phyloP scores from a whole-genome alignment of 1,284 basidiomycete species.

The Apiotrichum laibachii region DNA sequence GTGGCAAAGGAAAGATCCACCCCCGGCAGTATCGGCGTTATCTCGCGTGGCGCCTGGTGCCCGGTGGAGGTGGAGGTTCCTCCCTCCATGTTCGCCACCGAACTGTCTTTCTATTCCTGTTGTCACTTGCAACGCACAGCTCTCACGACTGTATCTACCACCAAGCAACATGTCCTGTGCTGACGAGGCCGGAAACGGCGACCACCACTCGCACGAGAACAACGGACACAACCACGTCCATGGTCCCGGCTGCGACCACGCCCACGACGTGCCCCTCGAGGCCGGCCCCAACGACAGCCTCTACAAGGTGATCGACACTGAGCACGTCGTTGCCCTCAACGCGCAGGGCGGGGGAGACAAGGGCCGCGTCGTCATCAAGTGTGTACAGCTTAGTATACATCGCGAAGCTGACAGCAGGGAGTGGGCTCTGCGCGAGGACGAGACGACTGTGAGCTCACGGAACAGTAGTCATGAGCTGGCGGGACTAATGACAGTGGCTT shows the following conservation, averaged over 20 bases:
- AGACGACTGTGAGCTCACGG: constrained; percentile 38
- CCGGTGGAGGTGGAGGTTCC: constrained; percentile 5
- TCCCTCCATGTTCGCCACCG: neutral
- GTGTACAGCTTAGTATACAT: constrained; percentile 8
- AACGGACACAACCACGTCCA: constrained; percentile 26
- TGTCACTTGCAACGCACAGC: constrained; percentile 1
- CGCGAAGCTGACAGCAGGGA: constrained; percentile 18
- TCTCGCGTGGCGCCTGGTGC: neutral
- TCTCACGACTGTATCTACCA: neutral
- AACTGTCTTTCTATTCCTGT: no score
- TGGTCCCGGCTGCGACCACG: constrained; percentile 30
- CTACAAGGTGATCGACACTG: constrained; percentile 44
- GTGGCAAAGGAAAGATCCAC: no score
- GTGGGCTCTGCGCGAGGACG: constrained; percentile 47
- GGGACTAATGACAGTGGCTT: constrained; percentile 23
- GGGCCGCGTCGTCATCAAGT: constrained; percentile 51
- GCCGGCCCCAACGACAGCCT: constrained; percentile 45
- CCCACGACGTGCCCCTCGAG: constrained; percentile 45
- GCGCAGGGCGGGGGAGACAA: constrained; percentile 43
- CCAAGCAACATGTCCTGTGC: constrained; percentile 33
- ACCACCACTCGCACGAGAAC: constrained; percentile 27
- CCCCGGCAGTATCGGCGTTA: neutral
- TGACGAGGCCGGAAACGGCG: constrained; percentile 28
- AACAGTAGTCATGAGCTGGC: constrained; percentile 18
- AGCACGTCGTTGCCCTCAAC: constrained; percentile 48